A percentile compares a stretch with the other conserved stretches of the same genome.
These are phyloP conservation scores for Auricularia cornea DNA, from an alignment of 768 basidiomycete genomes.

Conservation along the genomic window DNA sequence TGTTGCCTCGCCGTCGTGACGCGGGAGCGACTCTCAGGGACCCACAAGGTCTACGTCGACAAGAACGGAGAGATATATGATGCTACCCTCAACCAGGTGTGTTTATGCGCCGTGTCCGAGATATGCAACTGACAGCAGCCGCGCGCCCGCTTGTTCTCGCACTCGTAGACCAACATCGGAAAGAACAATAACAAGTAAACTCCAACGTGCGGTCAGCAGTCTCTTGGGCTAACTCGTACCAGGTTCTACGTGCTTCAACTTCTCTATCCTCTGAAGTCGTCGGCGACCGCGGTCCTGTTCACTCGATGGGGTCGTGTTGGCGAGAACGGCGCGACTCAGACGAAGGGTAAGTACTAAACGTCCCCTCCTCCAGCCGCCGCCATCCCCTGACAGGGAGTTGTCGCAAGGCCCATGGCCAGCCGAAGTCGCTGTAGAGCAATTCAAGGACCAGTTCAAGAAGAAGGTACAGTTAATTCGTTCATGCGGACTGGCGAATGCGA, in stretches of 20 bases:
- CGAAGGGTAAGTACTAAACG: slow-evolving; percentile 31
- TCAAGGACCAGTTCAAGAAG: slow-evolving; percentile 52
- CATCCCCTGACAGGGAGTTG: too few species aligned
- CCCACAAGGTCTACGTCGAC: slow-evolving; percentile 40
- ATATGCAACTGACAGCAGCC: too few species aligned
- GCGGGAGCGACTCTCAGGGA: slow-evolving; percentile 24
- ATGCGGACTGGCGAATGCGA: background rate
- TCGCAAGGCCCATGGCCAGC: slow-evolving; percentile 40
- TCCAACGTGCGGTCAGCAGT: background rate
- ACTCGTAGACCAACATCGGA: slow-evolving; percentile 48
- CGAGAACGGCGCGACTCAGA: slow-evolving; percentile 41
- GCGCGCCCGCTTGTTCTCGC: too few species aligned
- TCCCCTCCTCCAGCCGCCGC: background rate
- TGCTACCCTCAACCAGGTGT: slow-evolving; percentile 35
- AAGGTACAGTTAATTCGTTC: too few species aligned
- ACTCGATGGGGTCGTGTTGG: slow-evolving; percentile 60
- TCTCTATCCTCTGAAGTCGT: slow-evolving; percentile 38
- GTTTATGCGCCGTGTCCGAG: background rate
- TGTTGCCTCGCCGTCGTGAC: background rate
- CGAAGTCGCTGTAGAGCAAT: slow-evolving; percentile 34
- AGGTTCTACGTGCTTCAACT: slow-evolving; percentile 56
- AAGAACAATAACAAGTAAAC: slow-evolving; percentile 18
- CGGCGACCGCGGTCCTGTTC: slow-evolving; percentile 31
- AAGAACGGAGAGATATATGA: slow-evolving; percentile 41
- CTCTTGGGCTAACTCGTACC: background rate